Conservation (phyloP, 179 eudicot genomes). For the Dionaea muscipula region DNA sequence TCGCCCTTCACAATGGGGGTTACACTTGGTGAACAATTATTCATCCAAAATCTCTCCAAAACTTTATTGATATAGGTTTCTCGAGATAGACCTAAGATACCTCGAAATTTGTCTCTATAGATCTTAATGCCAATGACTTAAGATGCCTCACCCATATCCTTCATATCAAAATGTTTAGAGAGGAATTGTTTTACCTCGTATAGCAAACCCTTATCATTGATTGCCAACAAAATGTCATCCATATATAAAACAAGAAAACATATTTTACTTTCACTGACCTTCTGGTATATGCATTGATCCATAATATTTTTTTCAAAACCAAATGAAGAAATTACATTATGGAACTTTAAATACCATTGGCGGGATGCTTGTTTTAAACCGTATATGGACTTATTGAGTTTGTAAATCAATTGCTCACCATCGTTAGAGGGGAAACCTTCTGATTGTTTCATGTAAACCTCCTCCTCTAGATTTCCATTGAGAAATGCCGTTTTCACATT, state of each 20-base stretch:
- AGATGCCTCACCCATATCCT: neutral
- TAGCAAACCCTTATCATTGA: slow-evolving; percentile 1
- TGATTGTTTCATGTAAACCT: slow-evolving; percentile 1
- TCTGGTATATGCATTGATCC: neutral
- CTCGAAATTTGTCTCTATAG: slow-evolving; percentile 2
- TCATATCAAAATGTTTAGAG: neutral
- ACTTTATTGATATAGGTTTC: slow-evolving; percentile 3
- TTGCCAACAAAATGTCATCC: neutral
- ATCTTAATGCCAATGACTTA: slow-evolving; percentile 12
- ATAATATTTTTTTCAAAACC: slow-evolving; percentile 1
- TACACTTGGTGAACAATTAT: neutral
- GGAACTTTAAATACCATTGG: slow-evolving; percentile 5
- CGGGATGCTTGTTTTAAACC: slow-evolving; percentile 6
- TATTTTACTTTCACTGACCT: neutral
- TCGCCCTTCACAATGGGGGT: neutral
- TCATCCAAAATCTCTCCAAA: slow-evolving; percentile 5
- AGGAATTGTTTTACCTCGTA: neutral
- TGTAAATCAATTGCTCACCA: slow-evolving; percentile 8
- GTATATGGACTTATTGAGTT: neutral
- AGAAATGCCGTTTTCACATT: slow-evolving; percentile 9
- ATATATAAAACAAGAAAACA: no score
- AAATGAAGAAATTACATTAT: neutral
- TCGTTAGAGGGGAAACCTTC: slow-evolving; percentile 1
- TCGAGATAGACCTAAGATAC: slow-evolving; percentile 5
- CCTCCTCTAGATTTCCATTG: slow-evolving; percentile 8